phyloP scores from a whole-genome alignment of 2,329 filamentous ascomycete genomes.

The Beauveria pseudobassiana region DNA sequence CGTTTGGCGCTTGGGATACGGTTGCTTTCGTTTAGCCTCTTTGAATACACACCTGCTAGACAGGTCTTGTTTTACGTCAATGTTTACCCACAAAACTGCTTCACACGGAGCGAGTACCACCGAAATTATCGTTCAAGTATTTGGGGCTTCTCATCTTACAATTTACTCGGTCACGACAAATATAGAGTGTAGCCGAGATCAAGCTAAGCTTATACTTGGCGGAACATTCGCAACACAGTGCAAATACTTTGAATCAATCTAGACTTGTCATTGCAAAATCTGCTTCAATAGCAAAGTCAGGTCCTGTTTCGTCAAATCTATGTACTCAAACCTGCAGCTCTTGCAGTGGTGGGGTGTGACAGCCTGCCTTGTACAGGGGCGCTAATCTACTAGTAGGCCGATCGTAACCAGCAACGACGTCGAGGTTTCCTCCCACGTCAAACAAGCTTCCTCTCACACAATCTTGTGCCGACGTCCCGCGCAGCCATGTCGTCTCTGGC shows the following conservation, averaged over 20 bases:
- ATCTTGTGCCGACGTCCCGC: neutral
- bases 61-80: neutral
- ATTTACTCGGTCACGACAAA: neutral
- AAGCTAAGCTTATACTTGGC: neutral
- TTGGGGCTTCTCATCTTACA: too few species aligned
- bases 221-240: neutral
- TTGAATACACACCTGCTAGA: neutral
- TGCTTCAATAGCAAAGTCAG: too few species aligned
- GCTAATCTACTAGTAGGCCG: slow-evolving; percentile 1
- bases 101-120: too few species aligned
- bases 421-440: neutral
- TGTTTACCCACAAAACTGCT: too few species aligned
- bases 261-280: too few species aligned
- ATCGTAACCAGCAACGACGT: neutral
- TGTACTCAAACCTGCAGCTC: neutral
- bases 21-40: neutral
- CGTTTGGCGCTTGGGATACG: slow-evolving; percentile 9
- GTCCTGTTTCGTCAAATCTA: too few species aligned
- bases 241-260: too few species aligned
- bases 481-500: slow-evolving; percentile 35
- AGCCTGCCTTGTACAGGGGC: neutral
- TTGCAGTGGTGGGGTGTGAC: neutral
- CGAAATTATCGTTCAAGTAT: too few species aligned
- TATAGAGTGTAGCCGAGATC: neutral
- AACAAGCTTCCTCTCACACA: neutral